phyloP scores from a whole-genome alignment of 2,329 filamentous ascomycete genomes.

The Juglanconis oblonga region DNA sequence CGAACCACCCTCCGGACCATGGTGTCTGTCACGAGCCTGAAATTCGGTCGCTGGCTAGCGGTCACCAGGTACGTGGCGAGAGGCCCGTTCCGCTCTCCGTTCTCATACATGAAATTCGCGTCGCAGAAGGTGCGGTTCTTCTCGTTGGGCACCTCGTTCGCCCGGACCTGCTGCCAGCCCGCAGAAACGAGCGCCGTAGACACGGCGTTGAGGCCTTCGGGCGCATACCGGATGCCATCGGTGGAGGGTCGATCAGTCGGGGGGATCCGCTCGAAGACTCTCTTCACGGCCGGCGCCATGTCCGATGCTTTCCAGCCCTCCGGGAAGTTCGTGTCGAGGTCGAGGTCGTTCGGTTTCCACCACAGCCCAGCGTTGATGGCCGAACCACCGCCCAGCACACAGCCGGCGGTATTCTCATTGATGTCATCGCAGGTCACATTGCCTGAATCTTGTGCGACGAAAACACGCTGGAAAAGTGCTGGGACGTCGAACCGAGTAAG shows the following conservation, averaged over 20 bases:
- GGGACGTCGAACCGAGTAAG: conserved; percentile 71
- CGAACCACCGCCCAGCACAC: conserved; percentile 65
- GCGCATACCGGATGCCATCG: conserved; percentile 55
- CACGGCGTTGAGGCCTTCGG: conserved; percentile 37
- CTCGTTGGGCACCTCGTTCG: conserved; percentile 53
- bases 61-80: conserved; percentile 64
- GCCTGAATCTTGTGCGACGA: conserved; percentile 48
- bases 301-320: conserved; percentile 66
- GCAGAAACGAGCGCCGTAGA: conserved; percentile 52
- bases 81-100: conserved; percentile 62
- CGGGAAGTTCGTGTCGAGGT: conserved; percentile 59
- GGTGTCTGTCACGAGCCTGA: conserved; percentile 60
- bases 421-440: conserved; percentile 63
- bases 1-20: conserved; percentile 60
- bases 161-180: conserved; percentile 58
- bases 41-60: conserved; percentile 55
- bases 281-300: conserved; percentile 51
- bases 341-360: conserved; percentile 38
- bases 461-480: conserved; percentile 69
- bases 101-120: conserved; percentile 60
- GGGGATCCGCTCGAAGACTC: conserved; percentile 61
- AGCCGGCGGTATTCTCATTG: conserved; percentile 71
- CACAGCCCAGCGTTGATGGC: conserved; percentile 67
- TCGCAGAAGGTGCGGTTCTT: conserved; percentile 62
- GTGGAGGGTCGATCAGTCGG: conserved; percentile 59